Base-by-base conservation (phyloP, 2,329 filamentous ascomycete genomes). In the Diplodia scrobiculata region DNA sequence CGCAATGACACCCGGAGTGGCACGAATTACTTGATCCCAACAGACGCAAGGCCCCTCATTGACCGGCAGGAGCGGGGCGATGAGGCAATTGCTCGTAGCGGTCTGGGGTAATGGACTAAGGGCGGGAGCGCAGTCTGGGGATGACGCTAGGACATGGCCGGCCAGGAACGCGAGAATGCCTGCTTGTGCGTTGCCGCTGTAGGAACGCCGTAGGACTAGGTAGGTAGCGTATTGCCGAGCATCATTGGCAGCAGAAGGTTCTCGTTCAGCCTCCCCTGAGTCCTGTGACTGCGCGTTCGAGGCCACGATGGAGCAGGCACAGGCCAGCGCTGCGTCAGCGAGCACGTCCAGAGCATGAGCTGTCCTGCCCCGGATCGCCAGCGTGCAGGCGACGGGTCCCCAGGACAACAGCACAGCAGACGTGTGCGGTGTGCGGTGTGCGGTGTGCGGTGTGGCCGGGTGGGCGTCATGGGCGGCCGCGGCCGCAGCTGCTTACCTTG, bases 201-300 rank as follows among this genome's bases (percentile, higher is more conserved):
- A 48, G 54, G 54, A 25, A 59, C 54, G 34, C 21, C 5, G 38
- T 47, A 59, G 54, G 38, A 47, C 54, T 47, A 45, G 45, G 45
- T 62, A 62, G 58, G 58, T 62, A 62, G 58, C 58, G 58, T 62
- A 50, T 50, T 34, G 45, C 45, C 58, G 58, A 48, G 45, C 38
- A 60, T 34, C 50, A 60, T 34, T 60, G 41, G 27, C 55, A 60
- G 41, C 17, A 41, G 38, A 34, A 25, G 17, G n/a, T 34, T 62
- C 58, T 62, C 58, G 48, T 50, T 62, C 58, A 50, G 58, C 58
- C 45, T 45, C 38, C n/a, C 38, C 41, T 13, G 38, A 36, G 51
- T 29, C 55, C 45, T 38, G 58, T 62, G 58, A 62, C 45, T 27
- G 29, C n/a, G 21, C 32, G 25, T 29, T 45, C 45, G 55, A 48